A percentile compares a stretch with the other conserved stretches of the same genome.
These are phyloP conservation scores for Globisporangium recalcitrans DNA, from an alignment of 352 stramenopile species.

Conservation along the genomic window DNA sequence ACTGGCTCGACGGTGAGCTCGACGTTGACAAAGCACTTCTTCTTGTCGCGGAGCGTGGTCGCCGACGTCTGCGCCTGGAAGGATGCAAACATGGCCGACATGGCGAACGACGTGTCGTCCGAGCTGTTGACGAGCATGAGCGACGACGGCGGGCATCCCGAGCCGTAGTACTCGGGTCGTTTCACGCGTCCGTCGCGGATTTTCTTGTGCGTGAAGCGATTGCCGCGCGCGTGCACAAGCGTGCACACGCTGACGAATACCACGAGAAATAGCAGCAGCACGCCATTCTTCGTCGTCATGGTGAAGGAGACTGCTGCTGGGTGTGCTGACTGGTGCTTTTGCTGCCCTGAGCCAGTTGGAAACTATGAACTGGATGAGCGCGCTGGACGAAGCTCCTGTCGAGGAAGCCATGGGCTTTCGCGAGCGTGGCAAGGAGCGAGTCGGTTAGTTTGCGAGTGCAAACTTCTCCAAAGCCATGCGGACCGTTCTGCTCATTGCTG, in stretches of 20 bases:
- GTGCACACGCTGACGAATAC: background rate
- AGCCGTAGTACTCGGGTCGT: conserved; percentile 24
- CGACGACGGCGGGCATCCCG: conserved; percentile 20
- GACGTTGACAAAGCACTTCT: conserved; percentile 26
- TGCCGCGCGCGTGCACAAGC: background rate
- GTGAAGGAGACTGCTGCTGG: background rate
- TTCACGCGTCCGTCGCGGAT: conserved; percentile 25
- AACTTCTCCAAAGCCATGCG: background rate
- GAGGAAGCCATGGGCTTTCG: too few species aligned
- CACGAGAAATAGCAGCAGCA: background rate
- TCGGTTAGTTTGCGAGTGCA: too few species aligned
- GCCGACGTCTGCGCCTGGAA: conserved; percentile 23
- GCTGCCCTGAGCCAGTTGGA: background rate
- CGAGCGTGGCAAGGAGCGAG: too few species aligned
- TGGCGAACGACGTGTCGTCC: conserved; percentile 21
- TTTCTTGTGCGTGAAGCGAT: background rate
- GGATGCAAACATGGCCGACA: conserved; percentile 26
- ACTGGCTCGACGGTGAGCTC: conserved; percentile 22
- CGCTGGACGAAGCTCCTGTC: background rate
- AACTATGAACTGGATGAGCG: background rate
- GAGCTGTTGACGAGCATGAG: conserved; percentile 22
- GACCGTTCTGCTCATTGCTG: background rate
- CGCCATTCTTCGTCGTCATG: background rate
- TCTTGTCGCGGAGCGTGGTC: conserved; percentile 9
- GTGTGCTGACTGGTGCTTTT: background rate